Percentiles rank a stretch among this genome's conserved stretches.
Conservation (phyloP, 2,329 filamentous ascomycete genomes). For the Nectriaceae sp. region DNA sequence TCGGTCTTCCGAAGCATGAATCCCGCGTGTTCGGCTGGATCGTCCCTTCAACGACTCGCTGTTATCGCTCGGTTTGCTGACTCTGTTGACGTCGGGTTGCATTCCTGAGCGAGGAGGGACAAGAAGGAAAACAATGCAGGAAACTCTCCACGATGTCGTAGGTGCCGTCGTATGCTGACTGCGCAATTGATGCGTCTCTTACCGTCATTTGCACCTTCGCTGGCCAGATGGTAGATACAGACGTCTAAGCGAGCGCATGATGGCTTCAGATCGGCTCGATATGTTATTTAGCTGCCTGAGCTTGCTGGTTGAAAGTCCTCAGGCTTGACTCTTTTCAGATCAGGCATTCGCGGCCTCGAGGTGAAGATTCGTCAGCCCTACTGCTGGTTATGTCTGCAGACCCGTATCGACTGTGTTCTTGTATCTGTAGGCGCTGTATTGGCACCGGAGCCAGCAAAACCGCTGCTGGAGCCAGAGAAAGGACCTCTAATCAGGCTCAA, state of each 20-base stretch:
- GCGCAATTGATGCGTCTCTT: background rate
- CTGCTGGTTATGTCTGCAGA: background rate
- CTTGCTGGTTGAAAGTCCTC: background rate
- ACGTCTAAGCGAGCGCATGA: background rate
- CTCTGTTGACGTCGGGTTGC: background rate
- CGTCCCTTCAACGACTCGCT: no score
- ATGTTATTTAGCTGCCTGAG: background rate
- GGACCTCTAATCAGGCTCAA: constrained; percentile 11
- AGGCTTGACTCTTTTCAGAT: background rate
- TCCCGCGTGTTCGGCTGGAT: no score
- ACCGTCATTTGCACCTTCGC: no score
- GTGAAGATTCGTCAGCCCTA: constrained; percentile 22
- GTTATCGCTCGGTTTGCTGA: no score
- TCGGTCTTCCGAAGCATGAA: no score
- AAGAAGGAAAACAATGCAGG: background rate
- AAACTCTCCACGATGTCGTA: background rate
- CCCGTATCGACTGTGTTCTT: background rate
- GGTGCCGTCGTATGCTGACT: background rate
- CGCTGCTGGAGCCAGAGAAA: no score
- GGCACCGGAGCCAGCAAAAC: no score
- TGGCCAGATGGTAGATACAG: background rate
- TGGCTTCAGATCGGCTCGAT: background rate
- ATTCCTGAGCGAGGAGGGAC: background rate
- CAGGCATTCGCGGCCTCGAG: constrained; percentile 10
- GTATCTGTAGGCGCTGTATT: no score